Conservation (phyloP, 1,284 basidiomycete species). For the Microbotryum silenes-acaulis region DNA sequence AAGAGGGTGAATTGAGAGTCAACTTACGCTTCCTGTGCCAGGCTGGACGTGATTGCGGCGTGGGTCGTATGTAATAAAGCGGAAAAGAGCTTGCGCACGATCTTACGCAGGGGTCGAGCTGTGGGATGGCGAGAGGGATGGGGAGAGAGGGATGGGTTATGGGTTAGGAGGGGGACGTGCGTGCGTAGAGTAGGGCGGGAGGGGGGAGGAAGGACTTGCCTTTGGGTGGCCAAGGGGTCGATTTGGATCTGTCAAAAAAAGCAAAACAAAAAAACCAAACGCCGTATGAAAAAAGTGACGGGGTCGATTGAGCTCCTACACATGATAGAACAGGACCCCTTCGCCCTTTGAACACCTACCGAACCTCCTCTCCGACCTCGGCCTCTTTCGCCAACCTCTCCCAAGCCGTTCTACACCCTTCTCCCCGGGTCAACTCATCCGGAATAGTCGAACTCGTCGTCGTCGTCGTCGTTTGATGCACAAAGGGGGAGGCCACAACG, state of each 20-base stretch:
- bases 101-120: slow-evolving; percentile 14
- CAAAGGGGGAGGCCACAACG: too few relatives aligned
- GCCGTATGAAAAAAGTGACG: too few relatives aligned
- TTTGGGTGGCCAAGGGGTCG: slow-evolving; percentile 6
- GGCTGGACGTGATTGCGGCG: neutral
- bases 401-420: slow-evolving; percentile 10
- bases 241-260: neutral
- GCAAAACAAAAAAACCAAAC: too few relatives aligned
- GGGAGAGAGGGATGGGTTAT: neutral
- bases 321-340: slow-evolving; percentile 4
- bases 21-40: slow-evolving; percentile 11
- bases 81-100: slow-evolving; percentile 20
- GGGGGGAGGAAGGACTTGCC: neutral
- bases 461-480: too few relatives aligned
- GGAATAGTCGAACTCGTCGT: neutral
- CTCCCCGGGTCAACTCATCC: slow-evolving; percentile 1
- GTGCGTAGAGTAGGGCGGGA: neutral
- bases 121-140: neutral
- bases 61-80: slow-evolving; percentile 3
- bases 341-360: neutral
- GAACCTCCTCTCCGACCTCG: neutral
- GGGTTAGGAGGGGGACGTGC: too few relatives aligned
- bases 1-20: neutral
- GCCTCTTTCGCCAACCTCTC: neutral
- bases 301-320: too few relatives aligned